Conservation (phyloP, 805 yeast genomes). For the Torulaspora delbrueckii region DNA sequence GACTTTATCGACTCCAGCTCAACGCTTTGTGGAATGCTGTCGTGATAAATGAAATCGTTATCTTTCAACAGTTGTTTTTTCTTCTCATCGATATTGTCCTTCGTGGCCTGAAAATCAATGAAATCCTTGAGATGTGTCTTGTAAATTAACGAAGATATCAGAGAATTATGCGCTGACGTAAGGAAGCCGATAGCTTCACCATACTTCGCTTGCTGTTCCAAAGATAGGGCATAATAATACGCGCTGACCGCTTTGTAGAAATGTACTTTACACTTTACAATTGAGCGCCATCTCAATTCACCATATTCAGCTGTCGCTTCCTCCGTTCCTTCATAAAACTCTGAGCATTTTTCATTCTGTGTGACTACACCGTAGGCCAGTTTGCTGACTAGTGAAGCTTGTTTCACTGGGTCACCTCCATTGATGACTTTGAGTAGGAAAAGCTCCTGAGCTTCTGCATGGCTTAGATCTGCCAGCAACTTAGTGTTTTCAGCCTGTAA, state of each 20-base stretch:
- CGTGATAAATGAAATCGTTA: constrained; percentile 87
- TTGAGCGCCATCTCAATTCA: constrained; percentile 47
- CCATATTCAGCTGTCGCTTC: constrained; percentile 36
- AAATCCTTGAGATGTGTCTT: constrained; percentile 35
- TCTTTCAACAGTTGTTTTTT: constrained; percentile 56
- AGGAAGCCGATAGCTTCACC: constrained; percentile 75
- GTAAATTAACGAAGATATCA: constrained; percentile 28
- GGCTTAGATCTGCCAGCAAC: constrained; percentile 58
- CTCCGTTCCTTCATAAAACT: constrained; percentile 40
- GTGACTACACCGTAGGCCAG: constrained; percentile 59
- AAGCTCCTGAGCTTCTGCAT: constrained; percentile 87
- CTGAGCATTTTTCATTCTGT: constrained; percentile 50
- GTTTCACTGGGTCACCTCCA: constrained; percentile 40
- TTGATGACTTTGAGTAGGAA: constrained; percentile 58
- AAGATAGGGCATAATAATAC: constrained; percentile 52
- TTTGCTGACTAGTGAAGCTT: constrained; percentile 69
- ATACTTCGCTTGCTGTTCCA: constrained; percentile 52
- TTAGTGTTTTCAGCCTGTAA: constrained; percentile 61
- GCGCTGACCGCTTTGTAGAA: constrained; percentile 58
- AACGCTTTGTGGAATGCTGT: constrained; percentile 54
- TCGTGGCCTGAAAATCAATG: constrained; percentile 33
- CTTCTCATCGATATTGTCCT: constrained; percentile 36
- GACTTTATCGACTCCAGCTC: constrained; percentile 36
- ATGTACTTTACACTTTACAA: constrained; percentile 46
- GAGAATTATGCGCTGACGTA: constrained; percentile 45